Evolutionary conservation across 345 rosid genomes (phyloP).

Genomic region (Citrus sinensis): DVS_A1.0 CM039169.1:18682001-18682500

Average conservation of each 20-base stretch:
- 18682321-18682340: background rate
- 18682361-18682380: too few species aligned
- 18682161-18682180: slow-evolving; percentile 31
- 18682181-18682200: background rate
- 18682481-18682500: too few species aligned
- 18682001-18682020: too few species aligned
- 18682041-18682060: too few species aligned
- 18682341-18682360: too few species aligned
- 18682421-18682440: slow-evolving; percentile 46
- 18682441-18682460: slow-evolving; percentile 98
- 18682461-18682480: slow-evolving; percentile 82
- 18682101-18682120: too few species aligned
- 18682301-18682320: background rate
- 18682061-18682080: too few species aligned
- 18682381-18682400: slow-evolving; percentile 1
- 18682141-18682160: background rate
- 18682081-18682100: too few species aligned
- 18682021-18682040: too few species aligned
- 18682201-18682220: slow-evolving; percentile 31
- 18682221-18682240: slow-evolving; percentile 34
- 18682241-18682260: slow-evolving; percentile 15
- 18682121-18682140: too few species aligned
- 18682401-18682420: slow-evolving; percentile 25
- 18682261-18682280: background rate
- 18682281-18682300: slow-evolving; percentile 20